A percentile compares a stretch with the other conserved stretches of the same genome.
phyloP scores from a whole-genome alignment of 176 grass and related monocot species.

The Rhynchospora tenuis region DNA sequence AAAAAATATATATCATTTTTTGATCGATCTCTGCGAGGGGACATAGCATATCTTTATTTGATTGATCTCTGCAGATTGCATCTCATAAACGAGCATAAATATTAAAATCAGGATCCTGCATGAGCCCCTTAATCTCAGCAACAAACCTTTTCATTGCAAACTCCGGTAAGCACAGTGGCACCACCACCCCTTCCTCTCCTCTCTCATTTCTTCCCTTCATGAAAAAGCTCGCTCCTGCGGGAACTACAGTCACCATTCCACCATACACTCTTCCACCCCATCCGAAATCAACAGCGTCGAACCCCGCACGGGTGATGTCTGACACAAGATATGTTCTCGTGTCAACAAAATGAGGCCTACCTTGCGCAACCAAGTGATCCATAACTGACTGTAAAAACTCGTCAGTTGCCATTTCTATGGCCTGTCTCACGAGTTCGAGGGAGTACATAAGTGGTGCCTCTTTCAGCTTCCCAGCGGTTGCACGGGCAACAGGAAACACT shows the following conservation, averaged over 20 bases:
- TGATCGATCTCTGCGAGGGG: too few relatives aligned
- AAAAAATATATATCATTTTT: too few relatives aligned
- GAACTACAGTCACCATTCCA: constrained; percentile 4
- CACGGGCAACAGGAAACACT: constrained; percentile 3
- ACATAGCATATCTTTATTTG: too few relatives aligned
- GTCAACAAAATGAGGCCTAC: constrained; percentile 7
- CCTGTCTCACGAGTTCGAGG: constrained; percentile 23
- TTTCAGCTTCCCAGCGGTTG: constrained; percentile 6
- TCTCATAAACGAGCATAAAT: background rate
- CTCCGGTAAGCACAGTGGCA: constrained; percentile 23
- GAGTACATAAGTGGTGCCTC: background rate
- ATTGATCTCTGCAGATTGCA: background rate
- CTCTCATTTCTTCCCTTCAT: constrained; percentile 19
- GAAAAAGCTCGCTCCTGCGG: constrained; percentile 21
- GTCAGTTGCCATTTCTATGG: constrained; percentile 8
- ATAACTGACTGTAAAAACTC: constrained; percentile 31
- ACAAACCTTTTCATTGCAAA: constrained; percentile 38
- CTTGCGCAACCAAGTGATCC: background rate
- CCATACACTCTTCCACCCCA: constrained; percentile 32
- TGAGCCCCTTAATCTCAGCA: constrained; percentile 15
- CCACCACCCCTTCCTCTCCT: constrained; percentile 34
- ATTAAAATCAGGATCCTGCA: background rate
- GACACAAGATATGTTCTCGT: constrained; percentile 33
- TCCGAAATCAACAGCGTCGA: constrained; percentile 29
- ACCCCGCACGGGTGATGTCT: constrained; percentile 25